Evolutionary conservation across 495 filamentous ascomycete genomes (phyloP).

Genomic region (Tuber indicum): DNA sequence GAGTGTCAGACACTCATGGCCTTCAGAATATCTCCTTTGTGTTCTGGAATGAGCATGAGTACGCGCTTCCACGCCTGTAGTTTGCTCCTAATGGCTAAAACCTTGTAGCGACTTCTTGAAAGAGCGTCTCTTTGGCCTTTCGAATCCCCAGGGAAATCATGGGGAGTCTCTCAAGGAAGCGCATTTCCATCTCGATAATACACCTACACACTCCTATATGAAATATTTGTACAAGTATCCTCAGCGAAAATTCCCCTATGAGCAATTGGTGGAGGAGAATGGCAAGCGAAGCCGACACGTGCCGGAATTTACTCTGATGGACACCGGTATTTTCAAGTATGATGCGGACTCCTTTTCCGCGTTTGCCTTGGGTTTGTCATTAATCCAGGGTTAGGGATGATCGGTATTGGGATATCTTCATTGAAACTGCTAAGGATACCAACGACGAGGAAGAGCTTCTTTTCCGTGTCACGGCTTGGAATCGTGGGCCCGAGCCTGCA

Average conservation of each 20-base stretch:
- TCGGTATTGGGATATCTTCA: constrained; percentile 93
- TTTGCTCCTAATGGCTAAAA: constrained; percentile 25
- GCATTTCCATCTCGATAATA: constrained; percentile 95
- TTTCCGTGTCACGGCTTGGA: constrained; percentile 94
- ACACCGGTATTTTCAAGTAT: constrained; percentile 75
- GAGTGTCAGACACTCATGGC: constrained; percentile 86
- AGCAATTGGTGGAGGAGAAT: constrained; percentile 78
- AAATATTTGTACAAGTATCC: constrained; percentile 98
- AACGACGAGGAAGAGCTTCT: constrained; percentile 83
- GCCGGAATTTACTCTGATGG: constrained; percentile 82
- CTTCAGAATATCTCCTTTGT: constrained; percentile 86
- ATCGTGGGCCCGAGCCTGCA: constrained; percentile 82
- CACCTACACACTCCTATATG: constrained; percentile 92
- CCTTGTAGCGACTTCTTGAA: constrained; percentile 72
- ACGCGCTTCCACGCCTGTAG: constrained; percentile 17
- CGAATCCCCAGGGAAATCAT: constrained; percentile 93
- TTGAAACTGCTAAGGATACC: constrained; percentile 88
- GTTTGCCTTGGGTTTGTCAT: constrained; percentile 8
- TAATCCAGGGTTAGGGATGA: constrained; percentile 51
- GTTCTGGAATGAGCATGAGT: constrained; percentile 98
- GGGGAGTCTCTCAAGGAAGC: constrained; percentile 94
- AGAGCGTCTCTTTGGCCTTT: constrained; percentile 86
- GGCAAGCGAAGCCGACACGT: constrained; percentile 65
- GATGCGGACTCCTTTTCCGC: constrained; percentile 4
- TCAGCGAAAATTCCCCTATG: constrained; percentile 83